phyloP scores from a whole-genome alignment of 495 filamentous ascomycete species.

The Podospora bellae-mahoneyi region DNA sequence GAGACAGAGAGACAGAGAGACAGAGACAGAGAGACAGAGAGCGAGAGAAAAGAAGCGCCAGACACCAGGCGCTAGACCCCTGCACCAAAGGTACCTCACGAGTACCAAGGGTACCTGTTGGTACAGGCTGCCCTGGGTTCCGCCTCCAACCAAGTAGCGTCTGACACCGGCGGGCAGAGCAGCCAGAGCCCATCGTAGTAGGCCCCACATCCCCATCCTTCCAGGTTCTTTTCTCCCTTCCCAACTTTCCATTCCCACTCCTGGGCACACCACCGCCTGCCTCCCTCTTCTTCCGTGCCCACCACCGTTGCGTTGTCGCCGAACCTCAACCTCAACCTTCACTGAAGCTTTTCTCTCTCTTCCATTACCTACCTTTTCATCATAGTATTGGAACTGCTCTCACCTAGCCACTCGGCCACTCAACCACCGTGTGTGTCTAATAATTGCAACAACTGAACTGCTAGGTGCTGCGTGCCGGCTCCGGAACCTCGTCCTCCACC shows the following conservation, averaged over 20 bases:
- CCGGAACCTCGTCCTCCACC: conserved; percentile 4
- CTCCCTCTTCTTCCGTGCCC: conserved; percentile 14
- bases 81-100: neutral
- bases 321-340: too few relatives aligned
- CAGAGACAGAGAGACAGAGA: neutral
- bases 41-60: neutral
- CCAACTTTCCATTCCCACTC: conserved; percentile 18
- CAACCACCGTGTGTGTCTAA: too few relatives aligned
- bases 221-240: conserved; percentile 31
- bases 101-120: conserved; percentile 19
- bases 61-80: neutral
- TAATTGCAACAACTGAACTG: too few relatives aligned
- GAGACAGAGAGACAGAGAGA: neutral
- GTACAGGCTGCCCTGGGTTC: conserved; percentile 21
- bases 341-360: too few relatives aligned
- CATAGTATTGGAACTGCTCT: too few relatives aligned
- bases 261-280: conserved; percentile 24
- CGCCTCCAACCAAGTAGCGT: conserved; percentile 23
- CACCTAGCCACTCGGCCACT: too few relatives aligned
- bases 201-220: conserved; percentile 23
- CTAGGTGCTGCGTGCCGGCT: neutral
- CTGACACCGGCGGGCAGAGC: conserved; percentile 22
- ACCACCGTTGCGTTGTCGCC: neutral
- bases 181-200: conserved; percentile 8
- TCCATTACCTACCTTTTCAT: too few relatives aligned